Evolutionary conservation across 2,329 filamentous ascomycete species (phyloP), one percentile per base, ranked within the genome.

Genomic region (Kalmusia sp.): DNA sequence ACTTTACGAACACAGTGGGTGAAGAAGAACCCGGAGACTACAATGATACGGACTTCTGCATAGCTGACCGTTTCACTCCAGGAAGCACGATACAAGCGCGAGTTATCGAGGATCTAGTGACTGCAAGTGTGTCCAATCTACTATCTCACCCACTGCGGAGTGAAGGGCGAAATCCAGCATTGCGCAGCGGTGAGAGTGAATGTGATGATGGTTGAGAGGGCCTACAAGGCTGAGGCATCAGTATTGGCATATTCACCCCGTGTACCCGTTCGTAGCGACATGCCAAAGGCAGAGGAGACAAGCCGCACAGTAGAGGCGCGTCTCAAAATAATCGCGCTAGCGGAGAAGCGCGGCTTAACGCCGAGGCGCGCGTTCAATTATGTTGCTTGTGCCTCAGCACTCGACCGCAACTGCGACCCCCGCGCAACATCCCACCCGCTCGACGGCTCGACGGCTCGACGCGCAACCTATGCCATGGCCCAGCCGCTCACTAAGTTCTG

Each of bases 401-500:
- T n/a, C n/a, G n/a, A n/a, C n/a, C n/a, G n/a, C n/a, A n/a, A n/a
- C n/a, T n/a, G n/a, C n/a, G n/a, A n/a, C n/a, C n/a, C n/a, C n/a
- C n/a, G n/a, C n/a, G n/a, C n/a, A 27, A 21, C 30, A 27, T 21
- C 19, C 14, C 31, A 9, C 2, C 12, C 15, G 17, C 21, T 19
- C 21, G 2, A 17, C 24, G 33, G 15, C 28, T 45, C 15, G 27
- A 45, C 28, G 19, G n/a, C 19, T 28, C 17, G 21, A 19, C 31
- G 25, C 44, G n/a, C 33, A 28, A n/a, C 49, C 34, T 47, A 35
- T 59, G 51, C 52, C 59, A 73, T 73, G 70, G 58, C 68, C 41
- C 64, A 69, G 65, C 68, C 68, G 25, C 52, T 80, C 73, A 79
- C 77, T 6, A 71, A 68, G 25, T 81, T 81, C 69, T 77, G 75